phyloP scores from a whole-genome alignment of 176 grass and related monocot species.

The Rhynchospora tenuis region DNA sequence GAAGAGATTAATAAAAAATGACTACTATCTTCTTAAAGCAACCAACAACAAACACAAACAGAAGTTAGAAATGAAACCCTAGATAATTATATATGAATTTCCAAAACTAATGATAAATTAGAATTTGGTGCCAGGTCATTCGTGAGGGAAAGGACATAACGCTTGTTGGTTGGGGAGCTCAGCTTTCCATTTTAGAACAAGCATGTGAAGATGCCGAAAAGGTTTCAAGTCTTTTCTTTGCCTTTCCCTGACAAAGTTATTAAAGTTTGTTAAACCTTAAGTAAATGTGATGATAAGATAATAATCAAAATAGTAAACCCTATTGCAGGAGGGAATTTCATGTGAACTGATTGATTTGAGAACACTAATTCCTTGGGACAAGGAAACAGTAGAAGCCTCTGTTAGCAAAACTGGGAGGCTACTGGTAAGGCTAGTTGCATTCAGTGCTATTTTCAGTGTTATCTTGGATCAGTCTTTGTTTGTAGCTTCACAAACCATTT shows the following conservation, averaged over 20 bases:
- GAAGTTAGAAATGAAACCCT: not conserved
- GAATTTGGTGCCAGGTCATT: slow-evolving; percentile 49
- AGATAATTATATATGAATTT: not conserved
- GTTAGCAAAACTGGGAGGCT: slow-evolving; percentile 87
- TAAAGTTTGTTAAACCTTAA: not conserved
- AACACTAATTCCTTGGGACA: slow-evolving; percentile 97
- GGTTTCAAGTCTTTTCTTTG: slow-evolving; percentile 22
- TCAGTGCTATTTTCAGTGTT: not conserved
- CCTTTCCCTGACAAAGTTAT: not conserved
- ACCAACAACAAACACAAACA: not conserved
- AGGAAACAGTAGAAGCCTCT: slow-evolving; percentile 75
- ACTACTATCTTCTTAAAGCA: not conserved
- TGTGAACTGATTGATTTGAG: slow-evolving; percentile 92
- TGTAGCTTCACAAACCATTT: slow-evolving; percentile 5
- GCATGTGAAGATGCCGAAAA: slow-evolving; percentile 80
- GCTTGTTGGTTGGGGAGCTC: slow-evolving; percentile 90
- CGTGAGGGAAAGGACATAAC: slow-evolving; percentile 79
- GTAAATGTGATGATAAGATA: slow-evolving; percentile 1
- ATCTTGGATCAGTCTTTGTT: not conserved
- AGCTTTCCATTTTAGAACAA: slow-evolving; percentile 80
- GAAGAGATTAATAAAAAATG: not conserved
- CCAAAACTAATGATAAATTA: not conserved
- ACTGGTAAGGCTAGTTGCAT: slow-evolving; percentile 46
- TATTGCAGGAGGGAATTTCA: slow-evolving; percentile 79
- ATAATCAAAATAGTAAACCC: not conserved